Conservation (phyloP, 202 grass and related monocot genomes). For the Setaria italica region DNA sequence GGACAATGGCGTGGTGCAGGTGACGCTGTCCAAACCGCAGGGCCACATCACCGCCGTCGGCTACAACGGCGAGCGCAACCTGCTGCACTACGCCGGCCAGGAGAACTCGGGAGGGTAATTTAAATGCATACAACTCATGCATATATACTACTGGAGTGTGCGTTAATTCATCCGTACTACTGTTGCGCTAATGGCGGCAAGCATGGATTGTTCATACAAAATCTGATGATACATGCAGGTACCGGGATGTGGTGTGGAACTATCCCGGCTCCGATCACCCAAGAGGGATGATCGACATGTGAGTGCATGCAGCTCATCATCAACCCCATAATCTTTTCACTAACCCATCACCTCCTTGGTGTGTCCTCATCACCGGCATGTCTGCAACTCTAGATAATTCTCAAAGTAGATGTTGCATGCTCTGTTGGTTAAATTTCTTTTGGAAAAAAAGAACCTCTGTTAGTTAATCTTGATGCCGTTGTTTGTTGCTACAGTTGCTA, state of each 20-base stretch:
- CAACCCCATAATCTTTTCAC: neutral
- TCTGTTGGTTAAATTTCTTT: neutral
- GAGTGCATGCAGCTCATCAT: slow-evolving; percentile 6
- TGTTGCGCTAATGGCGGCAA: neutral
- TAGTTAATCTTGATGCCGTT: neutral
- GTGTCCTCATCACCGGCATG: neutral
- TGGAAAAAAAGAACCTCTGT: neutral
- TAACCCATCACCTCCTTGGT: neutral
- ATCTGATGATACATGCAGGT: slow-evolving; percentile 38
- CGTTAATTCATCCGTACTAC: neutral
- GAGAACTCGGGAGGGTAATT: slow-evolving; percentile 60
- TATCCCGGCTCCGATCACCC: slow-evolving; percentile 43
- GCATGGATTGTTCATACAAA: neutral
- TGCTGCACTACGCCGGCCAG: slow-evolving; percentile 30
- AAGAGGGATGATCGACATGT: slow-evolving; percentile 60
- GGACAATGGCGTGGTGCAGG: slow-evolving; percentile 69
- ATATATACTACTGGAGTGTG: too few species aligned
- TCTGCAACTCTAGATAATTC: neutral
- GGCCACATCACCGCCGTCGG: slow-evolving; percentile 60
- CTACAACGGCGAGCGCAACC: slow-evolving; percentile 60
- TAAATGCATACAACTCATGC: too few species aligned
- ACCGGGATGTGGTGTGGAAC: slow-evolving; percentile 82
- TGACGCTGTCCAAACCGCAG: slow-evolving; percentile 60
- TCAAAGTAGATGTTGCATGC: neutral
- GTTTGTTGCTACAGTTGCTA: neutral